Evolutionary conservation across 148 eudicot genomes (phyloP).

Genomic region (Fagopyrum tataricum): DNA sequence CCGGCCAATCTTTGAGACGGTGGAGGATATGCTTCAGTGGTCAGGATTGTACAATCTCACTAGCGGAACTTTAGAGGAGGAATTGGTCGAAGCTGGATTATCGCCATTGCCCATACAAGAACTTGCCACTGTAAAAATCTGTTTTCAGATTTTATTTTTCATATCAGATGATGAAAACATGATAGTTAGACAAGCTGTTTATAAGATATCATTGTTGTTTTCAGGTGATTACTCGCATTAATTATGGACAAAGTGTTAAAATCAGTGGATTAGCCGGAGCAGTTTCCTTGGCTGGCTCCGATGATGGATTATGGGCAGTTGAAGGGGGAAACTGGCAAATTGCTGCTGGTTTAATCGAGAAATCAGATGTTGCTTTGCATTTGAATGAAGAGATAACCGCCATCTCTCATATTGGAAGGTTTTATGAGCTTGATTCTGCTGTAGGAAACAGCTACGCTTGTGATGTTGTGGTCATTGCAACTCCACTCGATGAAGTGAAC

Average conservation of each 20-base stretch:
- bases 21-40: conserved; percentile 90
- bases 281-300: conserved; percentile 91
- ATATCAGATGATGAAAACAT: background rate
- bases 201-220: background rate
- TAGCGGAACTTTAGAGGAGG: conserved; percentile 50
- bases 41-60: conserved; percentile 77
- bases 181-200: background rate
- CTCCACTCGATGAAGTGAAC: conserved; percentile 70
- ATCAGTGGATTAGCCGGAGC: conserved; percentile 97
- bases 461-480: conserved; percentile 71
- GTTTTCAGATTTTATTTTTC: background rate
- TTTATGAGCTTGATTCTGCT: conserved; percentile 51
- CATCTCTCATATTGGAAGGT: conserved; percentile 48
- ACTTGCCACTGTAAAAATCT: conserved; percentile 60
- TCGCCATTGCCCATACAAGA: conserved; percentile 71
- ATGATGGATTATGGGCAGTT: conserved; percentile 73
- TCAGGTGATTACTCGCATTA: conserved; percentile 87
- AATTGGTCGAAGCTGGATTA: conserved; percentile 56
- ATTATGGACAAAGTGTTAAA: conserved; percentile 83
- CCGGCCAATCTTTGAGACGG: conserved; percentile 71
- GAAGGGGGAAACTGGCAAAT: conserved; percentile 95
- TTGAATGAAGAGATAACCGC: conserved; percentile 71
- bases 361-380: conserved; percentile 62
- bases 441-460: conserved; percentile 68
- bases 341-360: conserved; percentile 70